phyloP scores from a whole-genome alignment of 805 yeast genomes.

The Candida quercuum region DNA sequence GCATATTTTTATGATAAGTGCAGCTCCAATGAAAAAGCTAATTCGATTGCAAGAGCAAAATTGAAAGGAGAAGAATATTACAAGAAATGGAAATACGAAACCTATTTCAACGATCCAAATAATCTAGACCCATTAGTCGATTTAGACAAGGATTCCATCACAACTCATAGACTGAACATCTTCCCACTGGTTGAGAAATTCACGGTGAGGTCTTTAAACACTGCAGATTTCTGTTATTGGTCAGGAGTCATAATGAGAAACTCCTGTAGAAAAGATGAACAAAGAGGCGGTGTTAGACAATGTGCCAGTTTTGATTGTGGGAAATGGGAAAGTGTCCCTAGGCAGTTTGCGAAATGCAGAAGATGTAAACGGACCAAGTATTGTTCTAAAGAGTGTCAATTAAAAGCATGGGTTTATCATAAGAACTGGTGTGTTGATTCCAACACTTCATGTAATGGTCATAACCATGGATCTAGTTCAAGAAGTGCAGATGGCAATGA shows the following conservation, averaged over 20 bases:
- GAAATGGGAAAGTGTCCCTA: conserved; percentile 84
- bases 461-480: neutral
- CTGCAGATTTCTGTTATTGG: conserved; percentile 89
- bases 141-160: conserved; percentile 36
- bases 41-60: conserved; percentile 6
- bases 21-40: conserved; percentile 3
- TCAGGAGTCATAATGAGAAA: conserved; percentile 97
- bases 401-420: conserved; percentile 88
- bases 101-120: conserved; percentile 25
- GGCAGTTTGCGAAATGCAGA: conserved; percentile 92
- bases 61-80: conserved; percentile 17
- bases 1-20: conserved; percentile 16
- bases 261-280: conserved; percentile 87
- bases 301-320: conserved; percentile 94
- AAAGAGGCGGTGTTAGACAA: conserved; percentile 84
- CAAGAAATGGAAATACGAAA: conserved; percentile 40
- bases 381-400: conserved; percentile 89
- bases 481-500: neutral
- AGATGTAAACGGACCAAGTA: conserved; percentile 93
- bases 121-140: conserved; percentile 17
- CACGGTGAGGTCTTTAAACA: conserved; percentile 58
- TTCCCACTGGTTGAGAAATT: conserved; percentile 92
- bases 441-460: conserved; percentile 9
- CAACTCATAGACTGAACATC: conserved; percentile 53
- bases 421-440: conserved; percentile 78